phyloP scores from a whole-genome alignment of 2,329 filamentous ascomycete species.

The Trichoderma guizhouense region DNA sequence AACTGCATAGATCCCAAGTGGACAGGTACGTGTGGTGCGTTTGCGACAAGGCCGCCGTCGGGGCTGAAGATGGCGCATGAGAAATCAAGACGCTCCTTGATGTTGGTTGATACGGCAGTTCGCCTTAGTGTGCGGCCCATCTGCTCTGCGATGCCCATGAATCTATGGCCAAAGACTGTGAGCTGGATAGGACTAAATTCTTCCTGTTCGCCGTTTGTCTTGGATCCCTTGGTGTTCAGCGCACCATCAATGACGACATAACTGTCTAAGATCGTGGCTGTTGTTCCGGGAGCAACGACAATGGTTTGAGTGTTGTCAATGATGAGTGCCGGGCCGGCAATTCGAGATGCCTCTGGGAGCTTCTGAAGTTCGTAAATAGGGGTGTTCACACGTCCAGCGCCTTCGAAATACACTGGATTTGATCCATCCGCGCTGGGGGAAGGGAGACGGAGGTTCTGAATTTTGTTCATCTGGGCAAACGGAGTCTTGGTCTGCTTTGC shows the following conservation, averaged over 20 bases:
- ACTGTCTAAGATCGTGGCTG: slow-evolving; percentile 33
- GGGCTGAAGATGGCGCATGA: slow-evolving; percentile 75
- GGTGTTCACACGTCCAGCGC: slow-evolving; percentile 25
- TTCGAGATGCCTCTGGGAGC: slow-evolving; percentile 18
- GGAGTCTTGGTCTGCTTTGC: slow-evolving; percentile 24
- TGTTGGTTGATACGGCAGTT: slow-evolving; percentile 73
- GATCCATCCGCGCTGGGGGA: slow-evolving; percentile 21
- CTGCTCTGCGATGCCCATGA: slow-evolving; percentile 82
- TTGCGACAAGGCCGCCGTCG: slow-evolving; percentile 70
- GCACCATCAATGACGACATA: slow-evolving; percentile 34
- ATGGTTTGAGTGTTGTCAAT: slow-evolving; percentile 71
- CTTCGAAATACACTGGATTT: slow-evolving; percentile 23
- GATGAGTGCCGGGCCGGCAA: slow-evolving; percentile 46
- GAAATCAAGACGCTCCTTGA: slow-evolving; percentile 78
- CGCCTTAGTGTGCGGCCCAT: slow-evolving; percentile 80
- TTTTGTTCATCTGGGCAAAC: slow-evolving; percentile 22
- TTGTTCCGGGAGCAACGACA: slow-evolving; percentile 53
- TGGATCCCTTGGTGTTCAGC: not conserved
- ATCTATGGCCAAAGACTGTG: slow-evolving; percentile 74
- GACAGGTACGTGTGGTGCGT: slow-evolving; percentile 72
- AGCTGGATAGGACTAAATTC: slow-evolving; percentile 59
- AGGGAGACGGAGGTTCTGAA: slow-evolving; percentile 2
- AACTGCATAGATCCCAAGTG: slow-evolving; percentile 79
- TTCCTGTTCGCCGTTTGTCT: slow-evolving; percentile 16
- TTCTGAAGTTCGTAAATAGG: slow-evolving; percentile 27